phyloP scores from a whole-genome alignment of 495 filamentous ascomycete species.

The Acidiella bohemica region DNA sequence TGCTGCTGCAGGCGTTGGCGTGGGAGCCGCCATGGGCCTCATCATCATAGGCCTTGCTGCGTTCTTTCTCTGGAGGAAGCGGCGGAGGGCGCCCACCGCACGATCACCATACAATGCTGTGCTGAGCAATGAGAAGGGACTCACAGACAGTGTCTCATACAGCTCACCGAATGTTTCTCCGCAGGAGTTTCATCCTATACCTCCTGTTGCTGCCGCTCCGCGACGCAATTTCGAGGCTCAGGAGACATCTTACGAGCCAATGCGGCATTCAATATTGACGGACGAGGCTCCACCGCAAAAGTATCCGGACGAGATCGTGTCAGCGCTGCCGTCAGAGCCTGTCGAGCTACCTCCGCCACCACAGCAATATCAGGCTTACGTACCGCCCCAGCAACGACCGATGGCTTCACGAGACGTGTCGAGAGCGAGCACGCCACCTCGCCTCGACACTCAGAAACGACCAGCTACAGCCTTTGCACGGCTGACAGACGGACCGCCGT shows the following conservation, averaged over 20 bases:
- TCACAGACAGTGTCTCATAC: constrained; percentile 4
- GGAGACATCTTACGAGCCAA: constrained; percentile 5
- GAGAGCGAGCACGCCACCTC: neutral
- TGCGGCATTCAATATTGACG: neutral
- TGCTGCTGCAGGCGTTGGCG: constrained; percentile 4
- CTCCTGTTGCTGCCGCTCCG: too few relatives aligned
- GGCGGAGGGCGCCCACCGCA: neutral
- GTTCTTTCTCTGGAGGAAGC: neutral
- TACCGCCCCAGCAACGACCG: neutral
- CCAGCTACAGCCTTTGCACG: neutral
- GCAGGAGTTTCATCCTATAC: constrained; percentile 6
- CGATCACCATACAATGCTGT: constrained; percentile 5
- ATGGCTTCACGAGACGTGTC: constrained; percentile 4
- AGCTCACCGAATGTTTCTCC: neutral
- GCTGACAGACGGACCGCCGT: constrained; percentile 2
- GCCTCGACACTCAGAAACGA: neutral
- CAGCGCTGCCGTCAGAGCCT: neutral
- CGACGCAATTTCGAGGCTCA: too few relatives aligned
- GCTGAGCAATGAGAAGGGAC: constrained; percentile 3
- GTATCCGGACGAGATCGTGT: neutral
- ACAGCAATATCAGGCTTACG: neutral
- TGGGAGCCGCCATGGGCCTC: constrained; percentile 2
- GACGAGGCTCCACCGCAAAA: neutral
- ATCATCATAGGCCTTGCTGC: constrained; percentile 1
- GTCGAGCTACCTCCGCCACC: neutral